Percentiles rank a stretch among this genome's conserved stretches.
These are phyloP conservation scores for Mangifera indica DNA, from an alignment of 345 rosid genomes.

Conservation along the genomic window DNA sequence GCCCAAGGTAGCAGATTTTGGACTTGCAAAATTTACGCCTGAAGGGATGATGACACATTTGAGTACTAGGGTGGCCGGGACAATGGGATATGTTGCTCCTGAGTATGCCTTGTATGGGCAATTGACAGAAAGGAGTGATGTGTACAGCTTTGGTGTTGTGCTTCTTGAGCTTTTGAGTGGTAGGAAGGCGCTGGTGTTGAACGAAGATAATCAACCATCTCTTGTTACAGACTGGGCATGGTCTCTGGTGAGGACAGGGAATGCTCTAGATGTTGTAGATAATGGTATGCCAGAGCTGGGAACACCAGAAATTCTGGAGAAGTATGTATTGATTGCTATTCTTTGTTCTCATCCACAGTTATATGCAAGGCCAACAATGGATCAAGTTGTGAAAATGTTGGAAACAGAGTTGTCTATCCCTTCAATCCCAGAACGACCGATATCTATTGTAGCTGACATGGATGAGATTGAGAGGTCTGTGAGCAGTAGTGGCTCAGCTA, in stretches of 20 bases:
- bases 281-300: slow-evolving; percentile 68
- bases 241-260: slow-evolving; percentile 71
- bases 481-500: slow-evolving; percentile 65
- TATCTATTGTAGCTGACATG: slow-evolving; percentile 61
- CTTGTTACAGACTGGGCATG: slow-evolving; percentile 89
- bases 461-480: slow-evolving; percentile 75
- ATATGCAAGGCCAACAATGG: slow-evolving; percentile 89
- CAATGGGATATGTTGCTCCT: slow-evolving; percentile 97
- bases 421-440: slow-evolving; percentile 71
- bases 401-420: slow-evolving; percentile 74
- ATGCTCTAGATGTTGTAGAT: slow-evolving; percentile 70
- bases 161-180: slow-evolving; percentile 91
- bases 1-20: slow-evolving; percentile 83
- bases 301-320: slow-evolving; percentile 63
- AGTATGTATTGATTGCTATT: slow-evolving; percentile 74
- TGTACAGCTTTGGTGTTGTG: slow-evolving; percentile 86
- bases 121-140: slow-evolving; percentile 81
- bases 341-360: slow-evolving; percentile 90
- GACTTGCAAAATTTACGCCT: slow-evolving; percentile 80
- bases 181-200: slow-evolving; percentile 57
- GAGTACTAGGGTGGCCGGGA: slow-evolving; percentile 92
- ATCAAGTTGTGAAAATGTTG: slow-evolving; percentile 87
- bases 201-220: slow-evolving; percentile 55
- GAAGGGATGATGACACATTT: slow-evolving; percentile 70
- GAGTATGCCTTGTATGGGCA: slow-evolving; percentile 92